Conservation (phyloP, 345 rosid species). For the Eucalyptus marginata region DNA sequence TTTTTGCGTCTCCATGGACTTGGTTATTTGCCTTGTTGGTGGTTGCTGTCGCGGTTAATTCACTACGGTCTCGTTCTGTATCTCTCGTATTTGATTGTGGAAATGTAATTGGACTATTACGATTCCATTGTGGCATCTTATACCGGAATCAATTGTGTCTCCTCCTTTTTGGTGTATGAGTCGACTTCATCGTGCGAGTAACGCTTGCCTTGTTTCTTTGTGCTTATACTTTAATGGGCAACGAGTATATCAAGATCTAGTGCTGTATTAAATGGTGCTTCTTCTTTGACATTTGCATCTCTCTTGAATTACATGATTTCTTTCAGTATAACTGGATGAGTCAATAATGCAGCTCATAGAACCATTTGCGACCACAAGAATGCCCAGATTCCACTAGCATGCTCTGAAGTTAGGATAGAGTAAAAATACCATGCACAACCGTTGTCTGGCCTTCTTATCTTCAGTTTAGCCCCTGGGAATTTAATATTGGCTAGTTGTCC, state of each 20-base stretch:
- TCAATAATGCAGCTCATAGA: neutral
- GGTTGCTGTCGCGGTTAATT: neutral
- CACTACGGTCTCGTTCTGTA: neutral
- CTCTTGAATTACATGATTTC: neutral
- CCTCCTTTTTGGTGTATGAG: neutral
- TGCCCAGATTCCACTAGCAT: neutral
- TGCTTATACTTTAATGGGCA: neutral
- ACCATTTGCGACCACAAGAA: neutral
- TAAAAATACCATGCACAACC: neutral
- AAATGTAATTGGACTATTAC: neutral
- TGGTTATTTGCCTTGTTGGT: neutral
- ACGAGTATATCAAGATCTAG: neutral
- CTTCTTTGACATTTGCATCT: neutral
- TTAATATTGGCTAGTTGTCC: neutral
- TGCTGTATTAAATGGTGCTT: neutral
- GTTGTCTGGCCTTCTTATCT: neutral
- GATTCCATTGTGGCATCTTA: neutral
- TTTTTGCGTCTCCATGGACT: neutral
- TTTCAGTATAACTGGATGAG: neutral
- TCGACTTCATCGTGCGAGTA: neutral
- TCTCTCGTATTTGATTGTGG: neutral
- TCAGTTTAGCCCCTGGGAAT: neutral
- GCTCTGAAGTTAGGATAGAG: neutral
- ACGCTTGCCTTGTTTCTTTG: neutral
- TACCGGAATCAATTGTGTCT: neutral